Evolutionary conservation across 1,284 basidiomycete species (phyloP), one percentile per base, ranked within the genome.

Genomic region (Abortiporus biennis): DNA sequence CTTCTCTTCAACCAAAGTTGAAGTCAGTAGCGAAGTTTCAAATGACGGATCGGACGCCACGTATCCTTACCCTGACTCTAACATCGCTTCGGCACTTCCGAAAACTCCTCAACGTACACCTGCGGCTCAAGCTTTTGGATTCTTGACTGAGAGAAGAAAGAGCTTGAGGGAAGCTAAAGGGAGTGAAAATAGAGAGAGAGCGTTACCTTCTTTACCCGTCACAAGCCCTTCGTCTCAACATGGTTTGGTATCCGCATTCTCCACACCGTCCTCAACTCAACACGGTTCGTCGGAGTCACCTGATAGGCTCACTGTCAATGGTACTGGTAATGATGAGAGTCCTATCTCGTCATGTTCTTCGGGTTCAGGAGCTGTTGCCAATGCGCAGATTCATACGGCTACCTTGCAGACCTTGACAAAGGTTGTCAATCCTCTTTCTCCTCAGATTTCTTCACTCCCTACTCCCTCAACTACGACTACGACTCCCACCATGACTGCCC

Each of bases 1-100:
- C 17, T 76, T 84, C 40, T 81, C 80, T 3, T 87, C 85, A 0
- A 70, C 85, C 64, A 77, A 81, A 46, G 85, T 86, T 3, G 81
- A 86, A 56, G 63, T 78, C 38, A 85, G 82, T 54, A 58, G 65
- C 19, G 13, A 48, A 38, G 15, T 40, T 31, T 30, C 43, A 35
- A 3, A 33, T 23, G 12, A 17, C 16, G 13, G 16, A 44, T 47
- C 50, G 51, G 34, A 34, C 4, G 17, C 21, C 12, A 12, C 31
- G 12, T 38, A 16, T 6, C 21, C n/a, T n/a, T n/a, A n/a, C n/a
- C n/a, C n/a, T n/a, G n/a, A n/a, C 30, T n/a, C 17, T 25, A 13
- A 12, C 6, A n/a, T 27, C 12, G 4, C 24, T n/a, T 17, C 37
- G 8, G n/a, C n/a, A 11, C 37, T 24, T 11, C 66, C 72, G 4